phyloP scores from a whole-genome alignment of 139 green algal genomes.

The Choricystis sp. region DNA sequence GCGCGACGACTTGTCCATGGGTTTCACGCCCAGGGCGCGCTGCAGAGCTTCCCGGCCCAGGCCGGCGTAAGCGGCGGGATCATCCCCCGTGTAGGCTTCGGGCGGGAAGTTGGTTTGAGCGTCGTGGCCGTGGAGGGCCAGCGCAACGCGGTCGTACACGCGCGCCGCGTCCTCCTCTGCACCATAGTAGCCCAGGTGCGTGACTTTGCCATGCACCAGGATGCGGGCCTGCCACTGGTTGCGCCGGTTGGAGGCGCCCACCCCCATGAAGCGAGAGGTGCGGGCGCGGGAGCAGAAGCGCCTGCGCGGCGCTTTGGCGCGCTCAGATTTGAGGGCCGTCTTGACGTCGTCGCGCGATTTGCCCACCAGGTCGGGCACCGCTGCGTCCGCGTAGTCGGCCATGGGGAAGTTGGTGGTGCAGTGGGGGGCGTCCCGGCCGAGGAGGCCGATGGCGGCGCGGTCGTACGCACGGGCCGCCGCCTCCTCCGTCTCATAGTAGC shows the following conservation, averaged over 20 bases:
- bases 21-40: constrained; percentile 52
- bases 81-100: constrained; percentile 19
- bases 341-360: constrained; percentile 57
- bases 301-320: constrained; percentile 37
- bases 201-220: constrained; percentile 59
- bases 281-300: constrained; percentile 35
- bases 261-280: constrained; percentile 48
- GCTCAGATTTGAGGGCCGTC: constrained; percentile 48
- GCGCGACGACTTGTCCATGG: constrained; percentile 49
- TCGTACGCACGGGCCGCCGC: constrained; percentile 38
- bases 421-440: constrained; percentile 32
- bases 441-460: constrained; percentile 46
- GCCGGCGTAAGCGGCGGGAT: constrained; percentile 15
- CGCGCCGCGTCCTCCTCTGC: constrained; percentile 51
- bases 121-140: constrained; percentile 35
- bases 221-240: constrained; percentile 68
- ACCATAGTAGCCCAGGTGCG: constrained; percentile 50
- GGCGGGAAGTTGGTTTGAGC: constrained; percentile 51
- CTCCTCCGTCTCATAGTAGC: constrained; percentile 47
- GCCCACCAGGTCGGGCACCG: constrained; percentile 25
- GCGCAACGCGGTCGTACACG: constrained; percentile 45
- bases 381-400: constrained; percentile 16
- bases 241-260: constrained; percentile 50
- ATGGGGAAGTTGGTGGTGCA: constrained; percentile 27
- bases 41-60: constrained; percentile 49